These are phyloP conservation scores for Rhizoclosmatium sp. DNA, from an alignment of 192 early-diverging fungal genomes.

Conservation along the genomic window DNA sequence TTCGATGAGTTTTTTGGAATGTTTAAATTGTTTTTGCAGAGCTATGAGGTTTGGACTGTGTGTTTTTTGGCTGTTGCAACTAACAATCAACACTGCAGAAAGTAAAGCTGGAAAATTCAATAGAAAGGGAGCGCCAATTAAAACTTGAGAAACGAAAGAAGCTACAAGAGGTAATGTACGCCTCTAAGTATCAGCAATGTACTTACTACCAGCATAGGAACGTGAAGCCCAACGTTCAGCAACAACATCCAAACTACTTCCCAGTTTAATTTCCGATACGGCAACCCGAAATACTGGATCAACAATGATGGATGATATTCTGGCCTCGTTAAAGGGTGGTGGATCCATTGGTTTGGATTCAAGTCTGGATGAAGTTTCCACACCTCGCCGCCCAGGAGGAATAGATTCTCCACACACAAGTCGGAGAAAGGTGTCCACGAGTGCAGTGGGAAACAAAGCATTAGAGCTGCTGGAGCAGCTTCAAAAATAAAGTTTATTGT, in stretches of 20 bases:
- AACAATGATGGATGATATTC: conserved; percentile 50
- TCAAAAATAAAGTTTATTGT: background rate
- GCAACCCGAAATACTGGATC: conserved; percentile 9
- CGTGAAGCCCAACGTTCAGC: conserved; percentile 44
- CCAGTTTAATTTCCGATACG: background rate
- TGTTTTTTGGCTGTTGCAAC: background rate
- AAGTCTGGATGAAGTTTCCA: background rate
- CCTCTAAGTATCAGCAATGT: background rate
- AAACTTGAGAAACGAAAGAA: conserved; percentile 44
- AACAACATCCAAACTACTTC: conserved; percentile 12
- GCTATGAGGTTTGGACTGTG: conserved; percentile 42
- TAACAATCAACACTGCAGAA: conserved; percentile 22
- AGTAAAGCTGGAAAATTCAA: conserved; percentile 34
- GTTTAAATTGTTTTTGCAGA: conserved; percentile 47
- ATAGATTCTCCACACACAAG: background rate
- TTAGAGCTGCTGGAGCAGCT: conserved; percentile 26
- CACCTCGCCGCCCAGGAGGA: background rate
- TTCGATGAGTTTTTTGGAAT: conserved; percentile 53
- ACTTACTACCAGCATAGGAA: conserved; percentile 25
- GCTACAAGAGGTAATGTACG: conserved; percentile 40
- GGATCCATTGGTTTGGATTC: conserved; percentile 16
- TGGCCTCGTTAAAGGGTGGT: conserved; percentile 53
- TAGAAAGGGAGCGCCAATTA: conserved; percentile 44
- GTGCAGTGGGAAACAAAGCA: conserved; percentile 8
- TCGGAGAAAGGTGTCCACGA: background rate